These are phyloP conservation scores for Citrus reticulata DNA, from an alignment of 345 rosid species.

Conservation along the genomic window DNA sequence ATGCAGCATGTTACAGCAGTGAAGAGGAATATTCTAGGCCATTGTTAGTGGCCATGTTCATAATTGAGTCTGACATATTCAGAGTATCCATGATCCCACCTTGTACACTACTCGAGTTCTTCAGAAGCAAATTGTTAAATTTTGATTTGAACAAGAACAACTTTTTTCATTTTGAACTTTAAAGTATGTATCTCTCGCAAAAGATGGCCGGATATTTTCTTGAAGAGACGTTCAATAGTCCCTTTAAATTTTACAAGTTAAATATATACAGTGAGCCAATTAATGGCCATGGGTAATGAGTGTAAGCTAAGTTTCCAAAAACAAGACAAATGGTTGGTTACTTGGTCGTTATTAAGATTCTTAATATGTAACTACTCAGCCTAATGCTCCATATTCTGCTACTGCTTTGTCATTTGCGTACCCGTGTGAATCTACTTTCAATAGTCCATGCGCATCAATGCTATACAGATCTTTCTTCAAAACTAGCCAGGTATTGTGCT, in stretches of 20 bases:
- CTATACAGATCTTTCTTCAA: neutral
- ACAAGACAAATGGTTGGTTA: neutral
- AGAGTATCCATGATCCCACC: constrained; percentile 2
- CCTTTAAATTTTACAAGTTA: neutral
- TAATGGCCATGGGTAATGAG: neutral
- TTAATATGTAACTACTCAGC: neutral
- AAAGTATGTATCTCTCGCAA: neutral
- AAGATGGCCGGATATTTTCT: neutral
- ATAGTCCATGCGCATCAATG: neutral
- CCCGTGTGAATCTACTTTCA: neutral
- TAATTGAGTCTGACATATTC: constrained; percentile 2
- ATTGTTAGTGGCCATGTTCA: constrained; percentile 21
- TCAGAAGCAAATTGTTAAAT: neutral
- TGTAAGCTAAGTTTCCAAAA: neutral
- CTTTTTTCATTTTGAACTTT: neutral
- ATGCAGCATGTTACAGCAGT: neutral
- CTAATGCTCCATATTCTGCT: neutral
- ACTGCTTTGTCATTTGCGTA: neutral
- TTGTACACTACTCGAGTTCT: neutral
- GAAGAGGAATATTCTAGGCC: constrained; percentile 17
- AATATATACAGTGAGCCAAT: neutral
- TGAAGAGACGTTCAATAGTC: neutral
- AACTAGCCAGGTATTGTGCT: neutral
- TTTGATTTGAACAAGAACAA: neutral
- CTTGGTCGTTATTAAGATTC: neutral